Percentiles rank a stretch among this genome's conserved stretches.
These are phyloP conservation scores for Xylaria nigripes DNA, from an alignment of 495 filamentous ascomycete genomes.

Conservation along the genomic window DNA sequence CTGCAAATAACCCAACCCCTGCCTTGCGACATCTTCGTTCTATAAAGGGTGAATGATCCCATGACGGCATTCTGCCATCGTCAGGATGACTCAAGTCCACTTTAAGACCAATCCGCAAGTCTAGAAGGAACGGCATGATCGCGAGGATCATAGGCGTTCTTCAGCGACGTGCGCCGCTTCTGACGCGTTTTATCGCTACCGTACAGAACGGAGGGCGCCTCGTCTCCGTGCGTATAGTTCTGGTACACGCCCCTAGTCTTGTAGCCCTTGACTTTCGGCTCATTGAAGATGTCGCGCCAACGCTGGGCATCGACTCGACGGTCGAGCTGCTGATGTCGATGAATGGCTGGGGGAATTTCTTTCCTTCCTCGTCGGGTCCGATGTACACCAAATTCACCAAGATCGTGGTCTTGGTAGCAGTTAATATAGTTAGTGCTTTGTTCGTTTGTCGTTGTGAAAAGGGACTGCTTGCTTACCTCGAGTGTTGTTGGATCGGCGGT, in stretches of 20 bases:
- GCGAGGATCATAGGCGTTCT: conserved; percentile 35
- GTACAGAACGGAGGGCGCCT: conserved; percentile 31
- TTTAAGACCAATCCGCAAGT: no score
- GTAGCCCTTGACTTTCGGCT: conserved; percentile 17
- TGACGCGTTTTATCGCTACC: conserved; percentile 41
- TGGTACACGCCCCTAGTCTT: conserved; percentile 28
- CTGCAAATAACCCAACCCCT: no score
- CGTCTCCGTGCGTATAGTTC: conserved; percentile 40
- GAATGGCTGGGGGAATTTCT: background rate
- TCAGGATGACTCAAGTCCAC: no score
- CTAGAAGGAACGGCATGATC: no score
- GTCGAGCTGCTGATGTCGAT: background rate
- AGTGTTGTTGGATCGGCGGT: background rate
- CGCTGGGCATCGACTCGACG: conserved; percentile 14
- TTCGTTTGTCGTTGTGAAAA: no score
- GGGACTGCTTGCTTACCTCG: no score
- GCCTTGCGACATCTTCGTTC: no score
- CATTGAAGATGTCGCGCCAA: conserved; percentile 16
- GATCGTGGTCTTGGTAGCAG: no score
- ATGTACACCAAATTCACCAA: background rate
- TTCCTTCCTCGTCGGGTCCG: background rate
- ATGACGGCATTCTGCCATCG: no score
- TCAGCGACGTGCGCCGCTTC: conserved; percentile 27
- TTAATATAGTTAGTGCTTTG: no score
- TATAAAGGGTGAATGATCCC: no score